A percentile compares a stretch with the other conserved stretches of the same genome.
Conservation (phyloP, 306 rosid genomes). For the Parietaria judaica region DNA sequence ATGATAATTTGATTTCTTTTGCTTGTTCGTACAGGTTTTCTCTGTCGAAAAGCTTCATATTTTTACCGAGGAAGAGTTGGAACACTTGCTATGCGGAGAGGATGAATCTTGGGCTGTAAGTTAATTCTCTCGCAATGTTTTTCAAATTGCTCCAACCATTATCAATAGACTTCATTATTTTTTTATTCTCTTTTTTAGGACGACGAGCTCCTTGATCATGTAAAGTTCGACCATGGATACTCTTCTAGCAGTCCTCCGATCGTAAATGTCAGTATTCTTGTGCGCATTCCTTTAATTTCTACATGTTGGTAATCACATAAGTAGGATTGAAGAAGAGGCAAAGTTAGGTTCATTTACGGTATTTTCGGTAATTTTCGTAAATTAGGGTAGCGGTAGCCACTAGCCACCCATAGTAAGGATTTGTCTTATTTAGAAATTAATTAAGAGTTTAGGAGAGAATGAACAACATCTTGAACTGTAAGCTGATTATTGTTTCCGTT, state of each 20-base stretch:
- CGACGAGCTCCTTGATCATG: conserved; percentile 73
- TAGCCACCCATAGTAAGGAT: too few species aligned
- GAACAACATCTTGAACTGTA: too few species aligned
- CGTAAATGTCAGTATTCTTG: conserved; percentile 44
- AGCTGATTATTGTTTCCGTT: too few species aligned
- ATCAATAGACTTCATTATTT: conserved; percentile 7
- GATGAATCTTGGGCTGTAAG: conserved; percentile 80
- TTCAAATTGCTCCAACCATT: conserved; percentile 1
- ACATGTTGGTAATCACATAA: too few species aligned
- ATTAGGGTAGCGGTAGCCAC: too few species aligned
- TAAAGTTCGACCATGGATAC: conserved; percentile 95
- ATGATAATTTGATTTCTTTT: not conserved
- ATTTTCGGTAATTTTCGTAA: too few species aligned
- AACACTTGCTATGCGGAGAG: conserved; percentile 85
- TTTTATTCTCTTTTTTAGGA: conserved; percentile 32
- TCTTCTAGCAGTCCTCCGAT: conserved; percentile 93
- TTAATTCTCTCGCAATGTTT: conserved; percentile 16
- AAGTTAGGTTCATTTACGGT: too few species aligned
- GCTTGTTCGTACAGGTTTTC: conserved; percentile 54
- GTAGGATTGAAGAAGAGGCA: too few species aligned
- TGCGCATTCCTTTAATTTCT: too few species aligned
- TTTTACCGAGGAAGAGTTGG: conserved; percentile 79
- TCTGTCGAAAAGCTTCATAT: conserved; percentile 61
- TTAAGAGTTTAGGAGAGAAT: too few species aligned
- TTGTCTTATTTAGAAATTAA: too few species aligned